Base-by-base conservation (phyloP, 164 flowering plant species). In the Platanus orientalis region DNA sequence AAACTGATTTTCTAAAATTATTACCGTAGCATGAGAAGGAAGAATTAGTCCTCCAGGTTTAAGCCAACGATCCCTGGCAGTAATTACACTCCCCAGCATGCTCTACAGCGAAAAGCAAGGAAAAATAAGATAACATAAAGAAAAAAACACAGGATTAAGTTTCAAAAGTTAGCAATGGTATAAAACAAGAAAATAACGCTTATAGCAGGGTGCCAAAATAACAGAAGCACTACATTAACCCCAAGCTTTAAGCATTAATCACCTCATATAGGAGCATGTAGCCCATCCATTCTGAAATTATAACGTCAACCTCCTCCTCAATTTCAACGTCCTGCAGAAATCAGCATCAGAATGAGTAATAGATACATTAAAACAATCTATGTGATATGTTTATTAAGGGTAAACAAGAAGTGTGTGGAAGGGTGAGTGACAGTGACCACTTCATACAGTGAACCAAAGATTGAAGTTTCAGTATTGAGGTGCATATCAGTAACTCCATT, bases 201-300 rank as follows among this genome's bases (percentile, higher is more conserved):
- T 9, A 21, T 42, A 56, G 12, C 27, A 30, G 27, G 39, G 28
- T 17, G 6, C 6, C 20, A 36, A 23, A 30, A 20, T 45, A 16
- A 7, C n/a, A 45, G 49, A 45, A 45, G 13, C 25, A 11, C 48
- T 4, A n/a, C 19, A 17, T n/a, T n/a, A 7, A 51, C 32, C 57
- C 32, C 57, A 34, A 16, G 13, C 9, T 7, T 7, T 14, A 36
- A 36, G 34, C 20, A 44, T 39, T 12, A 64, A 54, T 62, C 59
- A 92, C 98, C 97, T 95, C 97, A 73, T 95, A 95, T 39, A 92
- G 71, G 64, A 95, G 97, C 97, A 95, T 92, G 78, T 89, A 95
- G 27, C 99, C 99, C 99, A 95, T 95, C 99, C 99, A 95, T 71
- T 95, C 99, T 40, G 97, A 95, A 71, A 95, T 80, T 66, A 95